Evolutionary conservation across 2,329 filamentous ascomycete species (phyloP), one percentile per base, ranked within the genome.

Genomic region (Clarireedia homoeocarpa): DNA sequence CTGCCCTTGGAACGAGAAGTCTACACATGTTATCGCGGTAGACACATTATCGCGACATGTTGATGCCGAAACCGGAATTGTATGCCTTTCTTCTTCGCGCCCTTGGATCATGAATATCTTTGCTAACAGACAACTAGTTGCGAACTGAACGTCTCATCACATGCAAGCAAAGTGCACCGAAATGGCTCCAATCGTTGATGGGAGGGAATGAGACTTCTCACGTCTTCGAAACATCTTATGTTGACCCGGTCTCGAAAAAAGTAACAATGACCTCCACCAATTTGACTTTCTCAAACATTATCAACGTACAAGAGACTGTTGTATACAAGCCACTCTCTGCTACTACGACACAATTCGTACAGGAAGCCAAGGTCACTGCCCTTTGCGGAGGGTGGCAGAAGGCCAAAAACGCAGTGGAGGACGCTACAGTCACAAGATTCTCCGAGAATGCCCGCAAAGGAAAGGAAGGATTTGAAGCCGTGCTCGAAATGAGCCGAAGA

Each of bases 191-290:
- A 69, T 81, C 84, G 23, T 75, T 97, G 53, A 81, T 97, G 65
- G 91, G 91, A 60, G 82, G 84, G 65, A 80, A 83, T 63, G 87
- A 94, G 59, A 88, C 87, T 58, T 92, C 86, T 61, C 88, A 92
- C 72, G 91, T 97, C 63, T 95, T 92, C 73, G 94, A 99, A 76
- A 88, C 91, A 46, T 95, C 89, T 58, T 97, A 97, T 72, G 92
- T 99, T 69, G 90, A 97, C 72, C 89, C 89, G 0, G 68, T 72
- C 44, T 77, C 79, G 60, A 90, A 91, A 74, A 95, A 89, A 62
- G 89, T 99, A 68, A 97, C 91, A 59, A 96, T 99, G 88, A 91
- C 91, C 71, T 94, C 89, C 63, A 89, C 90, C 71, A 99, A 99
- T 74, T 78, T 99, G 70, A 97, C 94, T 6, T 94, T 84, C 82